Evolutionary conservation across 768 basidiomycete species (phyloP), one percentile per base, ranked within the genome.

Genomic region (Trametes elegans): DNA sequence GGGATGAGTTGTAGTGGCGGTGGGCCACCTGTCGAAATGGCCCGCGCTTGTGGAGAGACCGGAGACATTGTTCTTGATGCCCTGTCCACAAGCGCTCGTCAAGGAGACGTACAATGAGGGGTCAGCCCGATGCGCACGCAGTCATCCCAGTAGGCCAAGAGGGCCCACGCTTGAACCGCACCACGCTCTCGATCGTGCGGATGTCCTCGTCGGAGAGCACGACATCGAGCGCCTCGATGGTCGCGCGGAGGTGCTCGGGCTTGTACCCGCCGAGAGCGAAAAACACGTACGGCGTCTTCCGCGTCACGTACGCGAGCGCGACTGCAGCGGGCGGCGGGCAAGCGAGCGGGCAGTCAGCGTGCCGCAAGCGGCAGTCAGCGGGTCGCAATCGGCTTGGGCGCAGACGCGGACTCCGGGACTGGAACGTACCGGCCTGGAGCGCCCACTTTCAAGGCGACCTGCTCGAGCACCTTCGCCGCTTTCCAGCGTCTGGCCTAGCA

Each of bases 271-370:
- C 79, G 24, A 81, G 65, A 53, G 81, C 71, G 0, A 79, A 79
- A 67, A 82, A 81, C 0, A 80, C 78, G 47, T 72, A 80, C 0
- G 77, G 74, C 5, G 76, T 71, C 64, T 82, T 84, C 38, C 81
- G 77, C 68, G 83, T 68, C 10, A 83, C 67, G 54, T 81, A 82
- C 13, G 79, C 79, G 55, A 83, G 77, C 7, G 79, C 79, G 3
- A 81, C 78, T 77, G 48, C 7, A 24, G n/a, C n/a, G n/a, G n/a
- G n/a, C n/a, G n/a, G n/a, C n/a, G n/a, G n/a, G n/a, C n/a, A n/a
- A n/a, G n/a, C n/a, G n/a, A n/a, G n/a, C n/a, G n/a, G n/a, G 24
- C 2, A 11, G 6, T 13, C 26, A 5, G 9, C 11, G n/a, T n/a
- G n/a, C n/a, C n/a, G n/a, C n/a, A n/a, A n/a, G n/a, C n/a, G n/a